Conservation (phyloP, 495 filamentous ascomycete genomes). For the Cudoniella acicularis region DNA sequence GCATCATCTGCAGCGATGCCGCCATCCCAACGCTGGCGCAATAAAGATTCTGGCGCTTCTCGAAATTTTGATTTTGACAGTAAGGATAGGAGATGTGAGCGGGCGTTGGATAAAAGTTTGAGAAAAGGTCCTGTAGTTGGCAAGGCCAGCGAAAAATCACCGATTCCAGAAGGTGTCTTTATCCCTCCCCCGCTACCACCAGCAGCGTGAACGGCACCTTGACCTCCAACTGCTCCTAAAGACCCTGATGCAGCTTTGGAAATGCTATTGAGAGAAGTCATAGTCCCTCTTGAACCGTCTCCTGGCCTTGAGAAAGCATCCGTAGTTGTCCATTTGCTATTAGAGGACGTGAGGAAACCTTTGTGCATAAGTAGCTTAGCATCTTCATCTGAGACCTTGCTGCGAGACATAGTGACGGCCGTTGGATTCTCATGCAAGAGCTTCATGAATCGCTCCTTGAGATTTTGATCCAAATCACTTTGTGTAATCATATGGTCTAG, state of each 20-base stretch:
- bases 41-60: conserved; percentile 61
- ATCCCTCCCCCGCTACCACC: conserved; percentile 43
- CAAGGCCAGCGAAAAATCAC: conserved; percentile 58
- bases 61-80: conserved; percentile 59
- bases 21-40: conserved; percentile 81
- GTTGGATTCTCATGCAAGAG: conserved; percentile 54
- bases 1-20: conserved; percentile 58
- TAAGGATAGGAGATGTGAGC: conserved; percentile 62
- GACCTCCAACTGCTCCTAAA: conserved; percentile 59
- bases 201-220: conserved; percentile 46
- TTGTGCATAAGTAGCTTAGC: conserved; percentile 58
- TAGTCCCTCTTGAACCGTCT: conserved; percentile 36
- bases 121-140: conserved; percentile 73
- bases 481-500: conserved; percentile 54
- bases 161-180: conserved; percentile 8
- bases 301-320: conserved; percentile 54
- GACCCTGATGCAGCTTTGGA: conserved; percentile 59
- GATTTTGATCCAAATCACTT: conserved; percentile 36
- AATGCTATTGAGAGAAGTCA: conserved; percentile 50
- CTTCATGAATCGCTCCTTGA: conserved; percentile 56
- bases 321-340: conserved; percentile 39
- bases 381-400: conserved; percentile 47
- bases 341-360: conserved; percentile 66
- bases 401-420: conserved; percentile 44
- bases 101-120: conserved; percentile 61